A percentile compares a stretch with the other conserved stretches of the same genome.
Evolutionary conservation across 306 rosid species (phyloP).

Genomic region (Acacia acuminata): DNA sequence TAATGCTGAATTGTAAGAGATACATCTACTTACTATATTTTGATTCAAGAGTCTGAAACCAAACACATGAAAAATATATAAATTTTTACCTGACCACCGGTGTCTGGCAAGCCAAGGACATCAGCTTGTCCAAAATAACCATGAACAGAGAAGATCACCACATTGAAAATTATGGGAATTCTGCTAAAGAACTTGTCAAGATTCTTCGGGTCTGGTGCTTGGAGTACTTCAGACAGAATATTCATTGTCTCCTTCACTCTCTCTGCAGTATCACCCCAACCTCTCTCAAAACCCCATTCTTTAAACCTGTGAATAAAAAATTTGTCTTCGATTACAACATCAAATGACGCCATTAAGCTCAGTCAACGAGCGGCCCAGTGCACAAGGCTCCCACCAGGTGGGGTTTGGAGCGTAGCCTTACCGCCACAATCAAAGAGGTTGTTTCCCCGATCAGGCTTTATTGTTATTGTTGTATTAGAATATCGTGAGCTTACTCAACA

Average conservation of each 20-base stretch:
- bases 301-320: conserved; percentile 51
- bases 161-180: conserved; percentile 77
- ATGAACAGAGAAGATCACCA: conserved; percentile 83
- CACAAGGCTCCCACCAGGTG: too few species aligned
- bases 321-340: background rate
- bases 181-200: conserved; percentile 68
- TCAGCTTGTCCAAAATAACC: conserved; percentile 95
- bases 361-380: too few species aligned
- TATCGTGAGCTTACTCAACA: background rate
- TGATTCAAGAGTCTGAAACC: background rate
- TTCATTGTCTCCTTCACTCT: conserved; percentile 73
- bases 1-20: background rate
- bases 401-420: too few species aligned
- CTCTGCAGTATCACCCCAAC: conserved; percentile 88
- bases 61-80: background rate
- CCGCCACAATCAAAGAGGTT: too few species aligned
- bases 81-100: conserved; percentile 85
- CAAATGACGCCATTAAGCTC: too few species aligned
- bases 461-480: background rate
- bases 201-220: conserved; percentile 79
- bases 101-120: conserved; percentile 96
- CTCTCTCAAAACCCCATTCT: conserved; percentile 96
- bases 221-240: conserved; percentile 71
- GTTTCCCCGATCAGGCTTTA: too few species aligned
- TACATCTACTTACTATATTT: background rate